phyloP scores from a whole-genome alignment of 257 asterid genomes.

The Solanum clarkiae region DNA sequence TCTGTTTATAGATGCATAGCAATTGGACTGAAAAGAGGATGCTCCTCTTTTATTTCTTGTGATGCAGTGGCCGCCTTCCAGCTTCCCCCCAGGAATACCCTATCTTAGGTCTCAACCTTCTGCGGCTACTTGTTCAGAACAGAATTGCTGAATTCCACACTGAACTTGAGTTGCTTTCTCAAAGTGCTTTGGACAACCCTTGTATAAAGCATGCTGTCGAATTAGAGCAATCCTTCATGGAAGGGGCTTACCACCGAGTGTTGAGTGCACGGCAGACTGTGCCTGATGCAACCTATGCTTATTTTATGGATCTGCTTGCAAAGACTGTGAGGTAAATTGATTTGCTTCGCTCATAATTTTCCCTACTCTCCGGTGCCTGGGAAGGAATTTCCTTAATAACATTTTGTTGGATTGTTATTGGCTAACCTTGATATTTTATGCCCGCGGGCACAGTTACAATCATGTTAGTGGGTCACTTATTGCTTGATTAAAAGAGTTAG shows the following conservation, averaged over 20 bases:
- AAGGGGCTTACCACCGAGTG: slow-evolving; percentile 96
- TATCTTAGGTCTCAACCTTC: slow-evolving; percentile 89
- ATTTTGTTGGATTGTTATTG: not conserved
- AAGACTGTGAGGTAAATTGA: slow-evolving; percentile 72
- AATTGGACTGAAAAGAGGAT: not conserved
- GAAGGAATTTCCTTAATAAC: not conserved
- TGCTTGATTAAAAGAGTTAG: not conserved
- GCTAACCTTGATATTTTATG: not conserved
- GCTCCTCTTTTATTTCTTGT: slow-evolving; percentile 3
- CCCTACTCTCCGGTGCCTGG: not conserved
- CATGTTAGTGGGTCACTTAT: not conserved
- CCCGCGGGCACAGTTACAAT: not conserved
- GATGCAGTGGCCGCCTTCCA: slow-evolving; percentile 61
- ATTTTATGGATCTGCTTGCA: slow-evolving; percentile 93
- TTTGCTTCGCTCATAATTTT: not conserved
- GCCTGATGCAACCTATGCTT: slow-evolving; percentile 78
- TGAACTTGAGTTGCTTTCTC: slow-evolving; percentile 76
- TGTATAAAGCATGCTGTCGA: slow-evolving; percentile 95
- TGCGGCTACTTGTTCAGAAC: slow-evolving; percentile 94
- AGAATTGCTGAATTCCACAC: slow-evolving; percentile 97
- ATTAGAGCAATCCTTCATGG: slow-evolving; percentile 96
- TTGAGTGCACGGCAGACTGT: slow-evolving; percentile 82
- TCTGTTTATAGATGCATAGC: not conserved
- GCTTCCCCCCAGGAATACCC: slow-evolving; percentile 85
- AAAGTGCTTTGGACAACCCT: slow-evolving; percentile 72